Base-by-base conservation (phyloP, 2,329 filamentous ascomycete genomes). In the Rhynchosporium graminicola region DNA sequence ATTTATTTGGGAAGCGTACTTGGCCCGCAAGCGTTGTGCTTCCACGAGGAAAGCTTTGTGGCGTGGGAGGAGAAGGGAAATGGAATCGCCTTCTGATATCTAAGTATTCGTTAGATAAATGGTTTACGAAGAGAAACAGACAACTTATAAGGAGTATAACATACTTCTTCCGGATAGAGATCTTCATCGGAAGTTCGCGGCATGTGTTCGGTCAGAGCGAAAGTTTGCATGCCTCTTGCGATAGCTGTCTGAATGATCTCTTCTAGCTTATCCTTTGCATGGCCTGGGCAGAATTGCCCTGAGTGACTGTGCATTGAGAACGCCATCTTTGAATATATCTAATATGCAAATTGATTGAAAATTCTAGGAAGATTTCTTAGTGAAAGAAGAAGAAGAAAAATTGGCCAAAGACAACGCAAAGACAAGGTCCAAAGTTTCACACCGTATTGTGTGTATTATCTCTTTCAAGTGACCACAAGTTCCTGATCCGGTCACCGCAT, bases 291-390 rank as follows among this genome's bases (percentile, higher is more conserved):
- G 80, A 99, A 99, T 76, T 99, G 91, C 67, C 95, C 95, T 43
- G 95, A 98, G 79, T 99, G 95, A 73, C 92, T 96, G 77, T 99
- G 95, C 81, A 98, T 96, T 4, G 95, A 96, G 79, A 96, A 97
- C 1, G 94, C 93, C 95, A 98, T 98, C 58, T 48, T 73, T 15
- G 38, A 7, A n/a, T 50, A 3, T n/a, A 15, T 50, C 38, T 40
- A 3, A 38, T 9, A 4, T 52, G 28, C 15, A 38, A 26, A 3
- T 38, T 20, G 50, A 52, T 26, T 31, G 38, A 15, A 33, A 38
- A 52, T 38, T 26, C 13, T 15, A 52, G 1, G 4, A 26, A 52
- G 20, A 20, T 20, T 20, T 20, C 1, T 1, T 20, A 38, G 26
- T 20, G 3, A 9, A 51, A 52, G 13, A 52, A 36, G n/a, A n/a